Percentiles rank a stretch among this genome's conserved stretches.
Evolutionary conservation across 257 asterid genomes (phyloP).

Genomic region (Nicotiana paniculata): DNA sequence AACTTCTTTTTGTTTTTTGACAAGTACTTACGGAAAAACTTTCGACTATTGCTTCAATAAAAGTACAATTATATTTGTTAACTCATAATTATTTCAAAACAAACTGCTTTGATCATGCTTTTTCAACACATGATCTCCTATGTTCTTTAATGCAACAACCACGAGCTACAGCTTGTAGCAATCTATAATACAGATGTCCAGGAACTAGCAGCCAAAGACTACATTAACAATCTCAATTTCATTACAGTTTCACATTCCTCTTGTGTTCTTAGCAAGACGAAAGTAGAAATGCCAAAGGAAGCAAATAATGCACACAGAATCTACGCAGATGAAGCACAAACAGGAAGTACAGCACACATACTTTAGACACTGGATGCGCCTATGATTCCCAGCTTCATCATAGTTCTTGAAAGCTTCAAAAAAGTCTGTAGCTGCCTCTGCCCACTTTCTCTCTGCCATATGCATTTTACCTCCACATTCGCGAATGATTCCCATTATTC

Average conservation of each 20-base stretch:
- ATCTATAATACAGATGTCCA: too few relatives aligned
- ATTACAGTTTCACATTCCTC: too few relatives aligned
- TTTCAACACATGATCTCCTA: too few relatives aligned
- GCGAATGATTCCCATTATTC: conserved; percentile 95
- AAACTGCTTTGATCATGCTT: not conserved
- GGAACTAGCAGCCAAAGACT: too few relatives aligned
- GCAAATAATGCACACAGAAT: not conserved
- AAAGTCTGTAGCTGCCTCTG: conserved; percentile 94
- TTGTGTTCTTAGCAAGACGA: not conserved
- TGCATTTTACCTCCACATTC: conserved; percentile 99
- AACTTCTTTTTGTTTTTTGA: not conserved
- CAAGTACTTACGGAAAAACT: not conserved
- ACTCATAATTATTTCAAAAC: not conserved
- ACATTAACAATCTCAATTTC: too few relatives aligned
- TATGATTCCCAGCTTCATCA: conserved; percentile 97
- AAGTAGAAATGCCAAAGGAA: not conserved
- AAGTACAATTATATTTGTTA: not conserved
- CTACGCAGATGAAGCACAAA: not conserved
- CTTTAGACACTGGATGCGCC: conserved; percentile 96
- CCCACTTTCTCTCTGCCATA: conserved; percentile 97
- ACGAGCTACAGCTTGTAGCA: too few relatives aligned
- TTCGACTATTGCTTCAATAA: not conserved
- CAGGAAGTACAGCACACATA: conserved; percentile 23
- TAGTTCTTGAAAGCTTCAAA: conserved; percentile 97
- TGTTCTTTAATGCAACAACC: too few relatives aligned